phyloP scores from a whole-genome alignment of 2,329 filamentous ascomycete genomes.

The Xylariaceae sp. region DNA sequence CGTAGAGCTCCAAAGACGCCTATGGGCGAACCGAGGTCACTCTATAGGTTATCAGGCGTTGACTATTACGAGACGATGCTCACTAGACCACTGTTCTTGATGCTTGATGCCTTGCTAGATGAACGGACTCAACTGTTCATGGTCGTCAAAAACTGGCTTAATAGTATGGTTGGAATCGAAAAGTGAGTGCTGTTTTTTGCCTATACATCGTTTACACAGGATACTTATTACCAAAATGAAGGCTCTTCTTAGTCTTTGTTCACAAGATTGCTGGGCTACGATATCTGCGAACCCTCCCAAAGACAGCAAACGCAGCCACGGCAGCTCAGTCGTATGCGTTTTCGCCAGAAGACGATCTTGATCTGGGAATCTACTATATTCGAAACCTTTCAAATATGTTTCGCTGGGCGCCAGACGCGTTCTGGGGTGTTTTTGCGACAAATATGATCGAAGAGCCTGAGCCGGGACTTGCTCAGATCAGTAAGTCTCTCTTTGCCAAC shows the following conservation, averaged over 20 bases:
- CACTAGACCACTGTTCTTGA: slow-evolving; percentile 73
- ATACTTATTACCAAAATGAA: too few species aligned
- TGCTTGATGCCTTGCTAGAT: slow-evolving; percentile 73
- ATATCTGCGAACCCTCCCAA: slow-evolving; percentile 40
- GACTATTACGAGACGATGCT: slow-evolving; percentile 70
- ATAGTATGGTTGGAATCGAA: slow-evolving; percentile 59
- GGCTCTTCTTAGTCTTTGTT: slow-evolving; percentile 58
- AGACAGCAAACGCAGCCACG: slow-evolving; percentile 17
- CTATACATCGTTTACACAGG: not conserved
- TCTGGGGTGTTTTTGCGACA: slow-evolving; percentile 67
- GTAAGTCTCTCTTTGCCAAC: slow-evolving; percentile 40
- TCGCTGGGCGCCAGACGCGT: slow-evolving; percentile 60
- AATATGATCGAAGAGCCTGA: slow-evolving; percentile 49
- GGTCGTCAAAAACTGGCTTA: slow-evolving; percentile 77
- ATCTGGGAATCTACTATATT: slow-evolving; percentile 74
- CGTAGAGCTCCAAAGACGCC: slow-evolving; percentile 37
- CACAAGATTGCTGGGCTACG: slow-evolving; percentile 52
- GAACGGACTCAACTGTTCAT: slow-evolving; percentile 71
- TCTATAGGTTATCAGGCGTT: slow-evolving; percentile 45
- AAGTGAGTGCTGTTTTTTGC: slow-evolving; percentile 40
- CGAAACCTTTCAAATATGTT: slow-evolving; percentile 71
- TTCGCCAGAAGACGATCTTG: slow-evolving; percentile 62
- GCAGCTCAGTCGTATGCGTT: slow-evolving; percentile 31
- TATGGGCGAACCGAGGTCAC: slow-evolving; percentile 27
- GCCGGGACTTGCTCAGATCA: slow-evolving; percentile 39